Percentiles rank a stretch among this genome's conserved stretches.
Evolutionary conservation across 805 yeast species (phyloP).

Genomic region (Ogataea polymorpha): DNA sequence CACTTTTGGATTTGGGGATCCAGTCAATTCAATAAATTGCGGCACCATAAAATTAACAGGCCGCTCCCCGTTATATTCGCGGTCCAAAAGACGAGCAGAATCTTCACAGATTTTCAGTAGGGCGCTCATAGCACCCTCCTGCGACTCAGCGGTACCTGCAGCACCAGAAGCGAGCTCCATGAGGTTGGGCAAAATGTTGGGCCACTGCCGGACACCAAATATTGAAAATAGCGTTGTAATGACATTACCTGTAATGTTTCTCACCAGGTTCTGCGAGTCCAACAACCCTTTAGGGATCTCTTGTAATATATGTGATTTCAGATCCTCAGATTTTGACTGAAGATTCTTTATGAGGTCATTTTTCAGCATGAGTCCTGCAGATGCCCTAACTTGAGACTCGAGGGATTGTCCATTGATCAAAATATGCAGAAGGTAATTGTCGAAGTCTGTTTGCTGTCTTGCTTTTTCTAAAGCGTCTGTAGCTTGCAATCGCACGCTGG

Average conservation of each 20-base stretch:
- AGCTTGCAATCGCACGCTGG: constrained; percentile 57
- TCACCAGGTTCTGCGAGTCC: constrained; percentile 56
- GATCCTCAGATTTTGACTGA: constrained; percentile 26
- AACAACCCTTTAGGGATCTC: constrained; percentile 47
- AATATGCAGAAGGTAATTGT: constrained; percentile 72
- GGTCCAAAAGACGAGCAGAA: constrained; percentile 60
- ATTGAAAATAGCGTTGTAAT: constrained; percentile 75
- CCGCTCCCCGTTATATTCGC: constrained; percentile 58
- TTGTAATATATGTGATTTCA: constrained; percentile 34
- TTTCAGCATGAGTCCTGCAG: constrained; percentile 84
- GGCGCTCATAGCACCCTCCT: constrained; percentile 79
- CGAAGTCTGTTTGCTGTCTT: constrained; percentile 67
- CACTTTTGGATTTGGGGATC: constrained; percentile 42
- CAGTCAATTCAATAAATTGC: constrained; percentile 53
- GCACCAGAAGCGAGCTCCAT: constrained; percentile 54
- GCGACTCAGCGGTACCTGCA: constrained; percentile 41
- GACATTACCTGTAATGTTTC: constrained; percentile 89
- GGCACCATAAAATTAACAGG: constrained; percentile 71
- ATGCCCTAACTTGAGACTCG: constrained; percentile 65
- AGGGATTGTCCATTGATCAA: constrained; percentile 52
- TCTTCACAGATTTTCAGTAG: constrained; percentile 90
- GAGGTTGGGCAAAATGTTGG: constrained; percentile 65
- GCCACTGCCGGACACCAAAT: constrained; percentile 70
- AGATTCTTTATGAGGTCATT: constrained; percentile 56
- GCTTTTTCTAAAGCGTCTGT: constrained; percentile 73